phyloP scores from a whole-genome alignment of 768 basidiomycete genomes.

The Mycena indigotica region DNA sequence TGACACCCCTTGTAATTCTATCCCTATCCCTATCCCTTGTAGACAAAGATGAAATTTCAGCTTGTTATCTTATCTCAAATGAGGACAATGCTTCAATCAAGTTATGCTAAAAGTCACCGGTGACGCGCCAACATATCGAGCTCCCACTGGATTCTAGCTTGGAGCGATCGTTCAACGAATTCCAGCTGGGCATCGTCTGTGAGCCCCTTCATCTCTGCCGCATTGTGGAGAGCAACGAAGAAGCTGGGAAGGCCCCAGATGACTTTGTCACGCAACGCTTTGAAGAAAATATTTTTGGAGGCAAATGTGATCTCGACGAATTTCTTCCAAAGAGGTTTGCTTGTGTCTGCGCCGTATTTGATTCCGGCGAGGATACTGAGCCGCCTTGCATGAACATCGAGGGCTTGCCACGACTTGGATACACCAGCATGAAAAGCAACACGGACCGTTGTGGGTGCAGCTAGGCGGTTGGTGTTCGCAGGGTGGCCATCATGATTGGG shows the following conservation, averaged over 20 bases:
- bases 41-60: no score
- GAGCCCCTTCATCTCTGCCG: conserved; percentile 18
- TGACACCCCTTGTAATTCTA: no score
- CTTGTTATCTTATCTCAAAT: no score
- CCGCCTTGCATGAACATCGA: conserved; percentile 9
- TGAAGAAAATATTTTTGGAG: neutral
- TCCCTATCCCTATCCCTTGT: no score
- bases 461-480: conserved; percentile 18
- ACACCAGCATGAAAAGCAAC: conserved; percentile 14
- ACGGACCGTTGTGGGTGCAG: conserved; percentile 16
- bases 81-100: no score
- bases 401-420: conserved; percentile 18
- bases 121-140: conserved; percentile 3
- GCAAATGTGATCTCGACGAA: conserved; percentile 11
- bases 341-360: neutral
- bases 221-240: conserved; percentile 17
- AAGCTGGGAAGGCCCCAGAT: conserved; percentile 20
- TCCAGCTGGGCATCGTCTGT: conserved; percentile 18
- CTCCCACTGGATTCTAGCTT: conserved; percentile 19
- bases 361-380: conserved; percentile 4
- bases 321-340: neutral
- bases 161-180: conserved; percentile 12
- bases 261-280: conserved; percentile 3
- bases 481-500: conserved; percentile 18
- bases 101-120: no score